Evolutionary conservation across 805 yeast genomes (phyloP).

Genomic region (Candida stauntonica): DNA sequence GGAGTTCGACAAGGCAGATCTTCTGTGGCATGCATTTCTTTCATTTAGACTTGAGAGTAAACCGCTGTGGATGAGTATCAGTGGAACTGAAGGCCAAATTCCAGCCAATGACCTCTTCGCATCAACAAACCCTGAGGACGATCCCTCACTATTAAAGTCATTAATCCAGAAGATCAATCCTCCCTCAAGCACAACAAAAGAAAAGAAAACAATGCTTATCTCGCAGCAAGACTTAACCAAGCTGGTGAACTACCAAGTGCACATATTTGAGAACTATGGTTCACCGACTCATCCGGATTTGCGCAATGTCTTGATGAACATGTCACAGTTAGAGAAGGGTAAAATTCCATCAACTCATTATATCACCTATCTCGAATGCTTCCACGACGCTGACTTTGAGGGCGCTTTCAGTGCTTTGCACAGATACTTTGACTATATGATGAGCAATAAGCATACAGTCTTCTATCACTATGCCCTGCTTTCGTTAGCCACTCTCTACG

Average conservation of each 20-base stretch:
- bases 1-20: constrained; percentile 42
- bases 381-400: constrained; percentile 56
- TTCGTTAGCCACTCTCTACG: constrained; percentile 67
- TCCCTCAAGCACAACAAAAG: constrained; percentile 11
- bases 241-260: constrained; percentile 50
- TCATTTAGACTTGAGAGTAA: constrained; percentile 30
- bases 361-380: constrained; percentile 54
- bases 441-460: constrained; percentile 56
- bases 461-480: constrained; percentile 76
- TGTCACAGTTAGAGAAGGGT: constrained; percentile 43
- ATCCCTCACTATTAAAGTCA: constrained; percentile 16
- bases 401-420: constrained; percentile 50
- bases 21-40: constrained; percentile 39
- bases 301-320: constrained; percentile 36
- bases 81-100: background rate
- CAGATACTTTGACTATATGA: constrained; percentile 71
- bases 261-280: constrained; percentile 47
- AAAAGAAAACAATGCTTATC: constrained; percentile 30
- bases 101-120: constrained; percentile 16
- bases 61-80: constrained; percentile 28
- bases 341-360: constrained; percentile 48
- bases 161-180: too few species aligned
- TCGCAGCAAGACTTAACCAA: constrained; percentile 49
- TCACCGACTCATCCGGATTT: constrained; percentile 44
- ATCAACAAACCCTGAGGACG: constrained; percentile 21